phyloP scores from a whole-genome alignment of 495 filamentous ascomycete genomes.

The Aspergillus sparsus region DNA sequence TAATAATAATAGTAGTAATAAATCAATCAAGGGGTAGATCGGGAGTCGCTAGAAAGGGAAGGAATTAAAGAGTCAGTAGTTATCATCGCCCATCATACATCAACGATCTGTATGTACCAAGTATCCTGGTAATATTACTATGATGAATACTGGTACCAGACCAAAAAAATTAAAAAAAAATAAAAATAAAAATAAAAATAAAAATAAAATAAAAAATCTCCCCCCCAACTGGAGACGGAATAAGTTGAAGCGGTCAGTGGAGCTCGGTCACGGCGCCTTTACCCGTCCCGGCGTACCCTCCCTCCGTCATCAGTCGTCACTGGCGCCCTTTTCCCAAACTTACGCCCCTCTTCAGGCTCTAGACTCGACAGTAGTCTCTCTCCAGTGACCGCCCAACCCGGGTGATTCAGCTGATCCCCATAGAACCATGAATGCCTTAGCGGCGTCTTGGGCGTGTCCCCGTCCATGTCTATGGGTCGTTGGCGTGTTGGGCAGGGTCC shows the following conservation, averaged over 20 bases:
- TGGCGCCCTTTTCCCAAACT: constrained; percentile 21
- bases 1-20: neutral
- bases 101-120: neutral
- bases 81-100: neutral
- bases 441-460: constrained; percentile 32
- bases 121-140: constrained; percentile 8
- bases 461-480: constrained; percentile 46
- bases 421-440: constrained; percentile 31
- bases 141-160: neutral
- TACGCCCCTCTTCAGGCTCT: constrained; percentile 28
- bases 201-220: constrained; percentile 7
- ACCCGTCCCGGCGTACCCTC: constrained; percentile 33
- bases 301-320: constrained; percentile 27
- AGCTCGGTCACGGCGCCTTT: constrained; percentile 33
- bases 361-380: constrained; percentile 26
- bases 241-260: constrained; percentile 26
- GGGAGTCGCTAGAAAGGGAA: constrained; percentile 9
- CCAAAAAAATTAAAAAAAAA: neutral
- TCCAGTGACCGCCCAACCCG: constrained; percentile 26
- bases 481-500: constrained; percentile 33
- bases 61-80: constrained; percentile 2
- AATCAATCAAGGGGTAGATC: neutral
- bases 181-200: neutral
- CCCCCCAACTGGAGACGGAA: constrained; percentile 26
- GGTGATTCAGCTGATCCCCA: constrained; percentile 40